These are phyloP conservation scores for Colletotrichum sp. DNA, from an alignment of 2,329 filamentous ascomycete species.

Conservation along the genomic window DNA sequence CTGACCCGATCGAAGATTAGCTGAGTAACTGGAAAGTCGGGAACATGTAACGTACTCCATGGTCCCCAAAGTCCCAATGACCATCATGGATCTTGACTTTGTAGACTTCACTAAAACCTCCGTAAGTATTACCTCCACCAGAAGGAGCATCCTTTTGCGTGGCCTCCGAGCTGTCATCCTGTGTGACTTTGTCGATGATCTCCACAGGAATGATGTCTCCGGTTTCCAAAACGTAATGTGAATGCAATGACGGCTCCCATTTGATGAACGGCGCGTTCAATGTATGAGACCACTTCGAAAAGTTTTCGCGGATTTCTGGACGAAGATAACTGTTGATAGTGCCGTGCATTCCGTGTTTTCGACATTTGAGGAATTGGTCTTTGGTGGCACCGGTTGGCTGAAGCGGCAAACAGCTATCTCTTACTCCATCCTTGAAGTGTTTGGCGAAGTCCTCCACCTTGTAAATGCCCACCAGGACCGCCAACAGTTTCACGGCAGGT, in stretches of 20 bases:
- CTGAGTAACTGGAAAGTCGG: background rate
- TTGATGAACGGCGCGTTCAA: background rate
- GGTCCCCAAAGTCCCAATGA: slow-evolving; percentile 3
- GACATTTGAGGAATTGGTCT: background rate
- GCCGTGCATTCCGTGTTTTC: background rate
- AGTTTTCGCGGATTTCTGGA: background rate
- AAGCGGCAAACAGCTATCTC: background rate
- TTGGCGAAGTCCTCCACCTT: background rate
- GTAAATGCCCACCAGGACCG: background rate
- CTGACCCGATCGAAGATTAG: background rate
- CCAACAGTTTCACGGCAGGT: background rate
- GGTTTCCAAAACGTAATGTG: background rate
- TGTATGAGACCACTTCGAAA: background rate
- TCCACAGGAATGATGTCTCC: slow-evolving; percentile 7
- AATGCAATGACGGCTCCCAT: background rate
- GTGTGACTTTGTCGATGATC: background rate
- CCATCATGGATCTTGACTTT: slow-evolving; percentile 4
- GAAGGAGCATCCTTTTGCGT: background rate
- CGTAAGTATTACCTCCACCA: background rate
- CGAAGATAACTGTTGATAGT: background rate
- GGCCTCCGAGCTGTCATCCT: background rate
- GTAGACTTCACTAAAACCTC: slow-evolving; percentile 2
- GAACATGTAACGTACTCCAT: background rate
- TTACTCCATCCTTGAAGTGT: background rate
- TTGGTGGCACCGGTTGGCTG: background rate